Evolutionary conservation across 73 alveolate species (phyloP), one percentile per base, ranked within the genome.

Genomic region (Effrenium voratum): DNA sequence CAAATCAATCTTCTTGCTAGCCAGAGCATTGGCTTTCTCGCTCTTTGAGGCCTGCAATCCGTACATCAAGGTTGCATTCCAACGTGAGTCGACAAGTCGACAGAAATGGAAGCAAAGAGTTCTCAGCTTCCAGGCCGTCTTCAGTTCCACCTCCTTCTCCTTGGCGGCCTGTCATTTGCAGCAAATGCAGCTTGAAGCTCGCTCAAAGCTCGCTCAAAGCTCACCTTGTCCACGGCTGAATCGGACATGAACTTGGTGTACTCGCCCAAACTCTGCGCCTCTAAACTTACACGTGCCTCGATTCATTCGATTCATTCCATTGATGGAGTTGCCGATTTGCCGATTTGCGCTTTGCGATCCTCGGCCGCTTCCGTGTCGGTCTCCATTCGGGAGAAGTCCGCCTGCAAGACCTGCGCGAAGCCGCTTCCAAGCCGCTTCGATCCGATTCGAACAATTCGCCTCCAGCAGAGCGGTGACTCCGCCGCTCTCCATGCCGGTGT

Each of bases 221-320:
- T 75, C 52, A 12, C 90, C 90, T 79, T 79, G 45, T 79, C 90
- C 45, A 79, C 68, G 46, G 90, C 90, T 10, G 90, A 79, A 46
- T 79, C 90, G 90, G 90, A 79, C 90, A 79, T 79, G 90, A 79
- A 79, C 90, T 79, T 79, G 68, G 90, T 79, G 68, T 79, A 79
- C n/a, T 79, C 90, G 30, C 90, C 90, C 24, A 79, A n/a, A 44
- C 90, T 79, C 32, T 79, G 90, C 10, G 90, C 90, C 90, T 79
- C 2, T 32, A n/a, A n/a, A n/a, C n/a, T n/a, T n/a, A n/a, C n/a
- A n/a, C n/a, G n/a, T n/a, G n/a, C n/a, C n/a, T n/a, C n/a, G n/a
- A n/a, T n/a, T n/a, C n/a, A n/a, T n/a, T n/a, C n/a, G n/a, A n/a
- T n/a, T n/a, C n/a, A n/a, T n/a, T n/a, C n/a, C n/a, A n/a, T n/a